Evolutionary conservation across 1,139 yeast species (phyloP).

Genomic region (Suhomyces yuchorum): DNA sequence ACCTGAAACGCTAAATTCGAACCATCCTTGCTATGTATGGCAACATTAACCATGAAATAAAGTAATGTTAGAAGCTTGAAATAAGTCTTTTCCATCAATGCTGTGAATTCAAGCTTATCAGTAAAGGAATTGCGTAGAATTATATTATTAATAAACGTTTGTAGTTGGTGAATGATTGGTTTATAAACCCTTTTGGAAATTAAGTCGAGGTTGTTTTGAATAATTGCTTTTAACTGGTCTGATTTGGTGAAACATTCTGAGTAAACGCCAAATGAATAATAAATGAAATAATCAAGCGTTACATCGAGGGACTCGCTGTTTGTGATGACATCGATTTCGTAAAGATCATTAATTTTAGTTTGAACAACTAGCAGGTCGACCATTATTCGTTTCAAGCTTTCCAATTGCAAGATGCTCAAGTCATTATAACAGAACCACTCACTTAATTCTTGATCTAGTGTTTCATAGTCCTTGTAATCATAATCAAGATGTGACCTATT

Average conservation of each 20-base stretch:
- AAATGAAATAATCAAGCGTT: constrained; percentile 23
- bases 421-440: constrained; percentile 69
- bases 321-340: not conserved
- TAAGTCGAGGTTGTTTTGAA: constrained; percentile 11
- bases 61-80: constrained; percentile 53
- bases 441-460: constrained; percentile 49
- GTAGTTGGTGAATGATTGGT: constrained; percentile 19
- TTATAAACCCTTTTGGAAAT: constrained; percentile 6
- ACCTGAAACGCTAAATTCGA: constrained; percentile 25
- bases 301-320: not conserved
- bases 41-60: constrained; percentile 47
- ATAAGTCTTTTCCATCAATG: constrained; percentile 16
- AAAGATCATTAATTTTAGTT: not conserved
- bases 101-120: not conserved
- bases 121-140: constrained; percentile 16
- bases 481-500: constrained; percentile 49
- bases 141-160: constrained; percentile 19
- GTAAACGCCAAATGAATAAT: constrained; percentile 49
- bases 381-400: not conserved
- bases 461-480: constrained; percentile 42
- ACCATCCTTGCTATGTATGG: constrained; percentile 20
- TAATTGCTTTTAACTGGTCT: constrained; percentile 35
- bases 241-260: constrained; percentile 27
- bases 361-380: not conserved
- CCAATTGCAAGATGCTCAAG: constrained; percentile 23